Evolutionary conservation across 768 basidiomycete species (phyloP).

Genomic region (Leccinum incarnatum): DNA sequence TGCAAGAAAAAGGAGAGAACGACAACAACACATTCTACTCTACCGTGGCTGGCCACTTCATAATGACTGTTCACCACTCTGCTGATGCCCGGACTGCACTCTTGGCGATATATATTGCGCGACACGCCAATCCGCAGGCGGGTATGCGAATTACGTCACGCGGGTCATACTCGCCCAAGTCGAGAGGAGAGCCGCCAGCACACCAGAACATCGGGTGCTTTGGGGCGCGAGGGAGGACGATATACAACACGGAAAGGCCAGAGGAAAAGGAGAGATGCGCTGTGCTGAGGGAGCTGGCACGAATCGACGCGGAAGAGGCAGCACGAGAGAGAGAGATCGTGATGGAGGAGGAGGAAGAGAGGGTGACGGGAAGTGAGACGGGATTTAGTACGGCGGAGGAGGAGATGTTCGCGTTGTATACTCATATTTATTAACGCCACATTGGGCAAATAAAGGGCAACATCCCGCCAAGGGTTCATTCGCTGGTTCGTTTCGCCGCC

Average conservation of each 20-base stretch:
- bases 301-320: constrained; percentile 26
- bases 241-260: constrained; percentile 21
- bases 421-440: constrained; percentile 33
- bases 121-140: constrained; percentile 18
- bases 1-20: neutral
- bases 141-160: neutral
- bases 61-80: constrained; percentile 26
- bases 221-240: constrained; percentile 26
- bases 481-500: constrained; percentile 40
- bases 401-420: constrained; percentile 43
- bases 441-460: constrained; percentile 35
- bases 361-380: neutral
- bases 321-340: neutral
- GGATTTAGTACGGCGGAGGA: neutral
- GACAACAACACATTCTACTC: neutral
- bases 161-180: neutral
- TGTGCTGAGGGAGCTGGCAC: constrained; percentile 8
- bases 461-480: constrained; percentile 20
- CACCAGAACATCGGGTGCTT: neutral
- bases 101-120: constrained; percentile 29
- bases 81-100: constrained; percentile 36
- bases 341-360: neutral
- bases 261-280: neutral
- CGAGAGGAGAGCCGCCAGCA: neutral
- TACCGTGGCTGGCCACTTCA: constrained; percentile 1